Base-by-base conservation (phyloP, 768 basidiomycete species). In the Mycena amicta region DNA sequence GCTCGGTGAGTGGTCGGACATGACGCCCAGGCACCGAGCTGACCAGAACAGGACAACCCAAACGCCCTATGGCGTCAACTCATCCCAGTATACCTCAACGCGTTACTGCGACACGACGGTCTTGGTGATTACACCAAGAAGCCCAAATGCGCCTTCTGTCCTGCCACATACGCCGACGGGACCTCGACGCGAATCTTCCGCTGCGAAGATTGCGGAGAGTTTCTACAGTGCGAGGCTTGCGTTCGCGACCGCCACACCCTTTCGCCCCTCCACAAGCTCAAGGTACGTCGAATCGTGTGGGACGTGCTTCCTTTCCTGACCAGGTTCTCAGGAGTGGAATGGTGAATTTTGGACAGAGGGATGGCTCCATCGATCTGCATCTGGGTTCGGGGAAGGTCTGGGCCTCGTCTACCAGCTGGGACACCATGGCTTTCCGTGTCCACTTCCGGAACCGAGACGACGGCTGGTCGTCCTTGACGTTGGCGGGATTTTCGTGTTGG, bases 371-470 rank as follows among this genome's bases (percentile, higher is more conserved):
- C 43, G 43, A 15, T 16, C 43, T 6, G 8, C 15, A 8, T 8
- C 43, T 6, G 43, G 43, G 15, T 23, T 8, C 20, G 43, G 22
- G 8, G 4, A 0, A 1, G 33, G 16, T 0, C 27, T 62, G 3
- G 64, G 64, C 2, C 61, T 65, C 13, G 52, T 59, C 2, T 59
- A 56, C 29, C 64, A 65, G 40, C 50, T 65, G 2, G 64, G 64
- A 2, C 64, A 65, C 31, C 40, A 43, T 5, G 61, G 55, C 16
- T 37, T 43, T 26, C 30, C 50, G 2, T 57, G 56, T 39, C 49
- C 39, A 1, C 28, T 23, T n/a, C 61, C 61, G 13, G 53, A n/a
- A 15, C 43, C 22, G 11, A 18, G 11, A 8, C 43, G 43, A 23
- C 43, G 43, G 8, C 6, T 45, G 43, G 43, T 45, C 8, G 12